Conservation (phyloP, 148 eudicot genomes). For the Vaccinium vitisidaea region DNA sequence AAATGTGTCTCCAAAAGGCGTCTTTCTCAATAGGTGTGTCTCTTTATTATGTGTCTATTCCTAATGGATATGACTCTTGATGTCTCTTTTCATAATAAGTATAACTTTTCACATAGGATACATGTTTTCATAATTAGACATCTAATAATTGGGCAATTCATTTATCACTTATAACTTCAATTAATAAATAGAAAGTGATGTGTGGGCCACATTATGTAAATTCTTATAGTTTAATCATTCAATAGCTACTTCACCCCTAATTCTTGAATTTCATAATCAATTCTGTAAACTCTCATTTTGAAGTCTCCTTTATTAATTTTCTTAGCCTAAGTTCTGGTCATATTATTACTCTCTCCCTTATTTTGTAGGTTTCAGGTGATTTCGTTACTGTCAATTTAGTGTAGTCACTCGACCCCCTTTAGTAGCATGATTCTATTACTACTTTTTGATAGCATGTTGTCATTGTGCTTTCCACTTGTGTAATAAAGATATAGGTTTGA, state of each 20-base stretch:
- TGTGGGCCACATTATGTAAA: too few relatives aligned
- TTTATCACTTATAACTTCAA: too few relatives aligned
- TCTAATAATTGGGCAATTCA: too few relatives aligned
- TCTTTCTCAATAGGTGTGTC: too few relatives aligned
- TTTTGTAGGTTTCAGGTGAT: background rate
- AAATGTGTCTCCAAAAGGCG: too few relatives aligned
- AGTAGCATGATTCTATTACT: background rate
- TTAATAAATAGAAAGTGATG: too few relatives aligned
- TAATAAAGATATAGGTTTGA: conserved; percentile 69
- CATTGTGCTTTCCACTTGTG: conserved; percentile 18
- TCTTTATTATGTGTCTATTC: too few relatives aligned
- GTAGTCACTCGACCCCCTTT: background rate
- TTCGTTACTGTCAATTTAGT: conserved; percentile 7
- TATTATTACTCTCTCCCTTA: background rate
- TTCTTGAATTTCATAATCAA: background rate
- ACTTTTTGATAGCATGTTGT: conserved; percentile 1
- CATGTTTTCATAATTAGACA: too few relatives aligned
- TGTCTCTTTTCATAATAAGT: too few relatives aligned
- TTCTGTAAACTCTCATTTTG: background rate
- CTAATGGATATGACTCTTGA: too few relatives aligned
- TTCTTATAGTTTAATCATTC: too few relatives aligned
- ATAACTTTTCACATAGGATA: too few relatives aligned
- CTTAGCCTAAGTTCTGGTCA: background rate
- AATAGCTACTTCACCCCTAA: background rate
- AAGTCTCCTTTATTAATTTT: background rate